Evolutionary conservation across 768 basidiomycete species (phyloP), one percentile per base, ranked within the genome.

Genomic region (Trametes cinnabarina): DNA sequence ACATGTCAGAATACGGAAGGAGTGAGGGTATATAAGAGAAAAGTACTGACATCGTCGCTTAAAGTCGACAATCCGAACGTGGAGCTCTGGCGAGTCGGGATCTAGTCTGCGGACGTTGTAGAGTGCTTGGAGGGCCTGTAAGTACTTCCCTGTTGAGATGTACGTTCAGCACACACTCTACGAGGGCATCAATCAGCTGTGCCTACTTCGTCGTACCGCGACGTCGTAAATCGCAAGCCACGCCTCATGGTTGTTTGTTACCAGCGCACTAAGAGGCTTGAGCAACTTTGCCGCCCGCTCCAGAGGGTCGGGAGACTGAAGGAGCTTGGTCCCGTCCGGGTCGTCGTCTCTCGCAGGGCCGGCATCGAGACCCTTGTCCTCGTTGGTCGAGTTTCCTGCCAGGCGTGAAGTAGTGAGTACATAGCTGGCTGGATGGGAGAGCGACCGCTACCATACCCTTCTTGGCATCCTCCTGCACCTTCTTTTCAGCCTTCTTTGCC

Each of bases 141-240:
- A 73, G 58, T 86, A 84, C 70, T 92, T 92, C 68, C 84, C 94
- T 94, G 61, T 7, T 17, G 39, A n/a, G n/a, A n/a, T n/a, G n/a
- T n/a, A n/a, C n/a, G n/a, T n/a, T n/a, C n/a, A n/a, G n/a, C n/a
- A n/a, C n/a, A n/a, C n/a, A n/a, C n/a, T n/a, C n/a, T n/a, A n/a
- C n/a, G n/a, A n/a, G n/a, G n/a, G n/a, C n/a, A n/a, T n/a, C n/a
- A n/a, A n/a, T n/a, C n/a, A n/a, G n/a, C n/a, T n/a, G 23, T 44
- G 76, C 86, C 69, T 67, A 95, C 94, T 85, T 67, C 89, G 81
- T 58, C 92, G 82, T 47, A 90, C 79, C 26, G 88, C 84, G 19
- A 98, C 88, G 66, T 97, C 94, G 67, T 90, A 96, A 5, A 78
- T 76, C 1, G 80, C 78, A 47, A 86, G 71, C 88, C 92, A 95